Percentiles rank a stretch among this genome's conserved stretches.
Conservation (phyloP, 108 stramenopile genomes). For the Aurantiochytrium sp. region DNA sequence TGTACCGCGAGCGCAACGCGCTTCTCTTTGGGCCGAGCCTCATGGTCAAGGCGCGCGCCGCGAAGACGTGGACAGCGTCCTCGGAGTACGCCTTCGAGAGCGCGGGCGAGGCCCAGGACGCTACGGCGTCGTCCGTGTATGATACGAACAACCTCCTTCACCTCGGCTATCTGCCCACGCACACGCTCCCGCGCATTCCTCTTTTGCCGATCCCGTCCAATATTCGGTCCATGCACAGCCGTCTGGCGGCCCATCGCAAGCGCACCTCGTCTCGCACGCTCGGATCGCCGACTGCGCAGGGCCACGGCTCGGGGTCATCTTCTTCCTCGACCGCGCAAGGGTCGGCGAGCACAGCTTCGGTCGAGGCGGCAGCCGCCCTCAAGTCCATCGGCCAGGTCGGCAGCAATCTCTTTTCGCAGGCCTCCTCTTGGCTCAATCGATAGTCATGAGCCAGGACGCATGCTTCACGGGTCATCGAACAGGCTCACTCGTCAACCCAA, state of each 20-base stretch:
- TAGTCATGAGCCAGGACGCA: neutral
- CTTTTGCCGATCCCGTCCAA: neutral
- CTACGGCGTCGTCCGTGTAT: neutral
- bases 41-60: constrained; percentile 2
- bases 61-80: neutral
- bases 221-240: neutral
- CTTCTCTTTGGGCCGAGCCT: constrained; percentile 1
- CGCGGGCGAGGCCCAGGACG: neutral
- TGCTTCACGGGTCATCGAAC: neutral
- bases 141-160: constrained; percentile 23
- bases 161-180: neutral
- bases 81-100: neutral
- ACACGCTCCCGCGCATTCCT: neutral
- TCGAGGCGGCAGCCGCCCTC: neutral
- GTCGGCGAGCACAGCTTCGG: neutral
- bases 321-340: neutral
- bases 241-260: neutral
- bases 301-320: neutral
- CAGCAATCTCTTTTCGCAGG: constrained; percentile 27
- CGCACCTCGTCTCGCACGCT: neutral
- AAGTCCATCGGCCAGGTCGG: constrained; percentile 23
- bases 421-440: neutral
- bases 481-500: too few species aligned
- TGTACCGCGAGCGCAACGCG: neutral
- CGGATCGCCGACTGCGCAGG: neutral